phyloP scores from a whole-genome alignment of 2,329 filamentous ascomycete species.

The Aureobasidium vineae region DNA sequence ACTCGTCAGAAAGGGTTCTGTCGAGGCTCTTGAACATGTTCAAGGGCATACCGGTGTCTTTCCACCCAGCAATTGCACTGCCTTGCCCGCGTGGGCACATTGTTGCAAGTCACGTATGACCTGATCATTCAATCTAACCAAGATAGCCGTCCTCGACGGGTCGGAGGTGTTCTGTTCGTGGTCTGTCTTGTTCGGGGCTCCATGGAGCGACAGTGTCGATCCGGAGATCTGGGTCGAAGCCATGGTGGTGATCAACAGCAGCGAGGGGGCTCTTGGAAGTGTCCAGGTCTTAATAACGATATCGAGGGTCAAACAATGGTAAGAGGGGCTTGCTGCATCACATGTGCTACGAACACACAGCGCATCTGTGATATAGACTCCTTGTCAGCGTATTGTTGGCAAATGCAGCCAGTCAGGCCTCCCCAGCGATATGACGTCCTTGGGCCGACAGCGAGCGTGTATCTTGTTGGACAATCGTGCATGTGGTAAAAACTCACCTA shows the following conservation, averaged over 20 bases:
- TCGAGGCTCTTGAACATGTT: constrained; percentile 15
- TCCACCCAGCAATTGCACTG: constrained; percentile 38
- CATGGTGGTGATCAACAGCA: constrained; percentile 24
- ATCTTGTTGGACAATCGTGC: constrained; percentile 8
- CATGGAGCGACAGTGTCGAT: constrained; percentile 32
- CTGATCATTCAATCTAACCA: constrained; percentile 36
- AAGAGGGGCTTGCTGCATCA: constrained; percentile 22
- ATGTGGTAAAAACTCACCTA: constrained; percentile 9
- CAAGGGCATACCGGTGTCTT: constrained; percentile 37
- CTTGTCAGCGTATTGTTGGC: constrained; percentile 22
- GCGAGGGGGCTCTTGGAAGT: not conserved
- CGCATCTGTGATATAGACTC: constrained; percentile 2
- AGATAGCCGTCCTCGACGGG: constrained; percentile 32
- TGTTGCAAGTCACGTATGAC: constrained; percentile 38
- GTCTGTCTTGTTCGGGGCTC: constrained; percentile 28
- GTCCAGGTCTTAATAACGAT: constrained; percentile 4
- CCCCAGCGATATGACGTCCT: constrained; percentile 25
- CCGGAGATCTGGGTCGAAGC: constrained; percentile 23
- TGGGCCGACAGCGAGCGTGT: not conserved
- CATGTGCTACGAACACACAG: constrained; percentile 22
- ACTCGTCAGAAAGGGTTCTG: constrained; percentile 21
- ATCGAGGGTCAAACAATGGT: constrained; percentile 3
- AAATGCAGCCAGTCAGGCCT: constrained; percentile 23
- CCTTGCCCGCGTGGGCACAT: constrained; percentile 34
- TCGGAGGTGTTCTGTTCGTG: constrained; percentile 17